Evolutionary conservation across 2,329 filamentous ascomycete genomes (phyloP).

Genomic region (Furcasterigmium furcatum): DNA sequence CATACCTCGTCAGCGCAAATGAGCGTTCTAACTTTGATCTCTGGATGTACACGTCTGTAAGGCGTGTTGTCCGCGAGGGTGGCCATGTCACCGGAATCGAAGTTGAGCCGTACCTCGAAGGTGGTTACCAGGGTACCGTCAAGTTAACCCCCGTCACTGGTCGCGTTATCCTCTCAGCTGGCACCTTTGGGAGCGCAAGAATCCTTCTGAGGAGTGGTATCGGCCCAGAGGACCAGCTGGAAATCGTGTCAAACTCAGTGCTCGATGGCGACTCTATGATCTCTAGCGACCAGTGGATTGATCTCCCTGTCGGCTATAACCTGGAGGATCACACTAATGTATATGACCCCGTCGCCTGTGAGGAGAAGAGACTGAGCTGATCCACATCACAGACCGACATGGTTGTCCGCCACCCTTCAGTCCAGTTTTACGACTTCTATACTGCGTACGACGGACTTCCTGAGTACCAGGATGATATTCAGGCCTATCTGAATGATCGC

Average conservation of each 20-base stretch:
- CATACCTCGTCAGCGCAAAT: slow-evolving; percentile 63
- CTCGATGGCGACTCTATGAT: slow-evolving; percentile 49
- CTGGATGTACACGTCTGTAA: slow-evolving; percentile 63
- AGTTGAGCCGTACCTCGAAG: slow-evolving; percentile 50
- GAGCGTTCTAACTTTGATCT: slow-evolving; percentile 62
- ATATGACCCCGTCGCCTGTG: too few species aligned
- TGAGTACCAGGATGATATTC: slow-evolving; percentile 37
- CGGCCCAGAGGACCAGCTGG: slow-evolving; percentile 58
- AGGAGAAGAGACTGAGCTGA: too few species aligned
- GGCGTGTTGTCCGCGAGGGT: slow-evolving; percentile 60
- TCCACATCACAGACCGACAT: slow-evolving; percentile 46
- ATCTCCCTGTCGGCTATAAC: slow-evolving; percentile 56
- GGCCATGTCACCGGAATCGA: slow-evolving; percentile 65
- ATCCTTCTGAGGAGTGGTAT: slow-evolving; percentile 67
- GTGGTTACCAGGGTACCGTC: slow-evolving; percentile 56
- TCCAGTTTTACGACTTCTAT: slow-evolving; percentile 63
- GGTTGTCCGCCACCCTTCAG: slow-evolving; percentile 37
- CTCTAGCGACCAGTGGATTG: slow-evolving; percentile 47
- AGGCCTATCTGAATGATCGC: slow-evolving; percentile 42
- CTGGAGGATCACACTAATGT: slow-evolving; percentile 53
- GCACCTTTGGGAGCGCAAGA: slow-evolving; percentile 66
- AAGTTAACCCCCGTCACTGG: slow-evolving; percentile 57
- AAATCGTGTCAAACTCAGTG: slow-evolving; percentile 43
- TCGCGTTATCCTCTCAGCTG: slow-evolving; percentile 65
- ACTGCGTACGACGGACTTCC: slow-evolving; percentile 44